phyloP scores from a whole-genome alignment of 331 rosid species.

The Phaseolus coccineus region DNA sequence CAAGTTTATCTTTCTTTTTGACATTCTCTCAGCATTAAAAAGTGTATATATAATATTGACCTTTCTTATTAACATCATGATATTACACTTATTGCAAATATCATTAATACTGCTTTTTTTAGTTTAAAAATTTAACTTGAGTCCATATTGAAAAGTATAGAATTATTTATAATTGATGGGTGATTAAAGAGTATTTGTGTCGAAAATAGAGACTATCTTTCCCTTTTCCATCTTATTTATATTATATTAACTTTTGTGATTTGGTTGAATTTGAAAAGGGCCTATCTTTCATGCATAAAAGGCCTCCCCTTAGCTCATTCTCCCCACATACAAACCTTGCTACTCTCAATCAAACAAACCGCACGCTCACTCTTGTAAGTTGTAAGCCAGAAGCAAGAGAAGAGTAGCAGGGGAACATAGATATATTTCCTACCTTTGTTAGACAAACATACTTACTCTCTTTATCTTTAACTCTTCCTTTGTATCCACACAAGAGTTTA shows the following conservation, averaged over 20 bases:
- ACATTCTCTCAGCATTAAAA: not conserved
- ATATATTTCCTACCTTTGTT: constrained; percentile 29
- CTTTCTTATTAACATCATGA: too few relatives aligned
- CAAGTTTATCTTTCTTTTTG: constrained; percentile 43
- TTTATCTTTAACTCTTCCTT: constrained; percentile 7
- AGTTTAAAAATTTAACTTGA: too few relatives aligned
- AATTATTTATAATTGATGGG: too few relatives aligned
- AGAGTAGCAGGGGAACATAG: not conserved
- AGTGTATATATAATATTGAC: too few relatives aligned
- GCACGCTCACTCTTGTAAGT: not conserved
- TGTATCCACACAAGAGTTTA: constrained; percentile 7
- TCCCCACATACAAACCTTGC: constrained; percentile 44
- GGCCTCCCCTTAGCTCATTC: constrained; percentile 25
- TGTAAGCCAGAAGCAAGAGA: not conserved
- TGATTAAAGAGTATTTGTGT: too few relatives aligned
- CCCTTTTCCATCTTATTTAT: too few relatives aligned
- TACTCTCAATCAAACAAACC: constrained; percentile 42
- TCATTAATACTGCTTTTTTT: too few relatives aligned
- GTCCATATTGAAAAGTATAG: too few relatives aligned
- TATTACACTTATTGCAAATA: too few relatives aligned
- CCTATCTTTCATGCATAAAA: constrained; percentile 57
- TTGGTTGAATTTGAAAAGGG: constrained; percentile 28
- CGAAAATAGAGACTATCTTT: too few relatives aligned
- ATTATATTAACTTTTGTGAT: too few relatives aligned
- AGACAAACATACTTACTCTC: constrained; percentile 8